Evolutionary conservation across 2,329 filamentous ascomycete species (phyloP).

Genomic region (Penicillium sp.): DNA sequence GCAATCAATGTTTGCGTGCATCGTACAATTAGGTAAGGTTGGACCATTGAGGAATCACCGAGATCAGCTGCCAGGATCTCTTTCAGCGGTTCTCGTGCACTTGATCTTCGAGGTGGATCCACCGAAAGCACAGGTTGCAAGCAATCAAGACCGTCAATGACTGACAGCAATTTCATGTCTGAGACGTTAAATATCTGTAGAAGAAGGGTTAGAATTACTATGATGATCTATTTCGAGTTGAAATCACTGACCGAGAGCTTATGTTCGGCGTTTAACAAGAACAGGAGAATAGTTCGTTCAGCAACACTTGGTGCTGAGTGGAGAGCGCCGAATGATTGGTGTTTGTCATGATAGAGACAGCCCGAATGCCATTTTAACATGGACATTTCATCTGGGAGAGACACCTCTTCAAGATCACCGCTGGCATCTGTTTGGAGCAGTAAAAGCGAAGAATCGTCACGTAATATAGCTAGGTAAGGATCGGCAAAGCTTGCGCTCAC

Average conservation of each 20-base stretch:
- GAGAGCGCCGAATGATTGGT: conserved; percentile 54
- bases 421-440: conserved; percentile 77
- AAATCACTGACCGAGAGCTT: conserved; percentile 67
- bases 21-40: conserved; percentile 79
- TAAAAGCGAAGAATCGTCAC: conserved; percentile 79
- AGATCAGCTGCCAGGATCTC: conserved; percentile 85
- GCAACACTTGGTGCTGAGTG: conserved; percentile 16
- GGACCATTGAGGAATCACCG: conserved; percentile 69
- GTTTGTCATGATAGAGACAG: conserved; percentile 74
- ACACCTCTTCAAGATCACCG: conserved; percentile 82
- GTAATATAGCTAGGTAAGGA: conserved; percentile 78
- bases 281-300: conserved; percentile 64
- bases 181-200: conserved; percentile 73
- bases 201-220: not conserved
- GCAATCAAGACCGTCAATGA: conserved; percentile 74
- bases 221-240: not conserved
- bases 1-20: no score
- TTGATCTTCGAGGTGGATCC: conserved; percentile 70
- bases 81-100: conserved; percentile 69
- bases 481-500: conserved; percentile 82
- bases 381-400: conserved; percentile 60
- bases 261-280: conserved; percentile 74
- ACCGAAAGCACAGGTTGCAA: conserved; percentile 73
- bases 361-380: conserved; percentile 77
- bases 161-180: conserved; percentile 70